Percentiles rank a stretch among this genome's conserved stretches.
These are phyloP conservation scores for Avena atlantica DNA, from an alignment of 176 grass and related monocot species.

Conservation along the genomic window DNA sequence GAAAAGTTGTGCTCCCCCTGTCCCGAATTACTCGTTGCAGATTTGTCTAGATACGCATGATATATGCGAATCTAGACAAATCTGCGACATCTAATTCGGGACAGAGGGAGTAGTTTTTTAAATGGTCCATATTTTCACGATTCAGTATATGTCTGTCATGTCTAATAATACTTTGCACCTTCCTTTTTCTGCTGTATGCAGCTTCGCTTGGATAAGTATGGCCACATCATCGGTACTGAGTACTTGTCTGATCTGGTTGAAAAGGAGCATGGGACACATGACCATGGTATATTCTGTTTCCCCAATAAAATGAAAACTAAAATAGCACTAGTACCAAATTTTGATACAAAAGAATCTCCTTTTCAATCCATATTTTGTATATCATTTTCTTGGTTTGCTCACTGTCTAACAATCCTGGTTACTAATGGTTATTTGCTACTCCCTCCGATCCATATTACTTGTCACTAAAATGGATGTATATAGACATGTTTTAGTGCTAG, in stretches of 20 bases:
- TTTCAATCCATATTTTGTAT: conserved; percentile 13
- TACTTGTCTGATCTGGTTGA: conserved; percentile 97
- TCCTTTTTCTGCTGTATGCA: conserved; percentile 53
- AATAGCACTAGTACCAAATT: conserved; percentile 11
- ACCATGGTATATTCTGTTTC: conserved; percentile 69
- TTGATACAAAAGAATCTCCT: background rate
- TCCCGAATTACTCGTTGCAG: too few species aligned
- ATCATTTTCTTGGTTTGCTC: conserved; percentile 27
- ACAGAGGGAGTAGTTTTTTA: background rate
- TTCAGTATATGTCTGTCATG: background rate
- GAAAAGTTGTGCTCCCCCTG: background rate
- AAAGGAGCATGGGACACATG: conserved; percentile 73
- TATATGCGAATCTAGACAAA: too few species aligned
- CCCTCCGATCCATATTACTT: too few species aligned
- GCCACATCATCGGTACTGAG: conserved; percentile 82
- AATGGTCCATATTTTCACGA: conserved; percentile 23
- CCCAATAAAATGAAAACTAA: background rate
- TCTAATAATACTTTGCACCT: conserved; percentile 41
- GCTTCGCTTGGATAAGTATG: conserved; percentile 80
- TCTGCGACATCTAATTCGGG: too few species aligned
- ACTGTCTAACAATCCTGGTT: background rate
- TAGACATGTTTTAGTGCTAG: too few species aligned
- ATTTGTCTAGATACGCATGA: too few species aligned
- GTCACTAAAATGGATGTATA: too few species aligned
- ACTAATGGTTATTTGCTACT: conserved; percentile 12